phyloP scores from a whole-genome alignment of 108 stramenopile genomes.

The Thalassiosira profunda region DNA sequence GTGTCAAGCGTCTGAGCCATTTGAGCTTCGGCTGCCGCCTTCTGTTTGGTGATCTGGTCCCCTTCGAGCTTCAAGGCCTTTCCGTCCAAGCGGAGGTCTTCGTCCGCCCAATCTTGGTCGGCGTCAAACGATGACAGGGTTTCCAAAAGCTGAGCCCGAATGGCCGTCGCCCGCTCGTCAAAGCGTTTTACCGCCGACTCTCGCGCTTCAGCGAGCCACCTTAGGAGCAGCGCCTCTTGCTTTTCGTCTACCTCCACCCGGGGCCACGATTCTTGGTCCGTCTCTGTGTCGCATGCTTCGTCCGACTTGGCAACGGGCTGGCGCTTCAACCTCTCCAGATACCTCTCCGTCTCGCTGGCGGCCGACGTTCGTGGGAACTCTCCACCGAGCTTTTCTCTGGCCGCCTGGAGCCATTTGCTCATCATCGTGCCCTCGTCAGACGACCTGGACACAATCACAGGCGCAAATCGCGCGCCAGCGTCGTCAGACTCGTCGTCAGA shows the following conservation, averaged over 20 bases:
- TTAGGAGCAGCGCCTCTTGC: too few species aligned
- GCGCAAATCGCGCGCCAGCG: conserved; percentile 68
- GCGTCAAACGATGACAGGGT: neutral
- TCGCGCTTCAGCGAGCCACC: too few species aligned
- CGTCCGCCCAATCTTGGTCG: conserved; percentile 17
- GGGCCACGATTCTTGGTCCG: too few species aligned
- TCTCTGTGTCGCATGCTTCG: too few species aligned
- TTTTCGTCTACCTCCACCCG: too few species aligned
- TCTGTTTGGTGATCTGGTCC: conserved; percentile 13
- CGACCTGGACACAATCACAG: conserved; percentile 64
- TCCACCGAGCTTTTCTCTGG: conserved; percentile 69
- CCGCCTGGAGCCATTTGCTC: conserved; percentile 81
- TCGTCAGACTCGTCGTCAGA: conserved; percentile 71
- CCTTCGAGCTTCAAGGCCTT: conserved; percentile 22
- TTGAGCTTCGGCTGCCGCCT: neutral
- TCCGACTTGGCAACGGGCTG: conserved; percentile 23
- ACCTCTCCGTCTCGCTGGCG: conserved; percentile 47
- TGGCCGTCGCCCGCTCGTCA: neutral
- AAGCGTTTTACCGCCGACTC: conserved; percentile 16
- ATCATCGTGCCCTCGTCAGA: conserved; percentile 82
- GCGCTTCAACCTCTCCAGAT: conserved; percentile 67
- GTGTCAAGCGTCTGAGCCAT: conserved; percentile 1
- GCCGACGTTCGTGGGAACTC: conserved; percentile 56
- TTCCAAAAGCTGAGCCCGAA: conserved; percentile 2
- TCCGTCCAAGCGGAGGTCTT: conserved; percentile 14